These are phyloP conservation scores for Rhazya stricta DNA, from an alignment of 257 asterid genomes.

Conservation along the genomic window DNA sequence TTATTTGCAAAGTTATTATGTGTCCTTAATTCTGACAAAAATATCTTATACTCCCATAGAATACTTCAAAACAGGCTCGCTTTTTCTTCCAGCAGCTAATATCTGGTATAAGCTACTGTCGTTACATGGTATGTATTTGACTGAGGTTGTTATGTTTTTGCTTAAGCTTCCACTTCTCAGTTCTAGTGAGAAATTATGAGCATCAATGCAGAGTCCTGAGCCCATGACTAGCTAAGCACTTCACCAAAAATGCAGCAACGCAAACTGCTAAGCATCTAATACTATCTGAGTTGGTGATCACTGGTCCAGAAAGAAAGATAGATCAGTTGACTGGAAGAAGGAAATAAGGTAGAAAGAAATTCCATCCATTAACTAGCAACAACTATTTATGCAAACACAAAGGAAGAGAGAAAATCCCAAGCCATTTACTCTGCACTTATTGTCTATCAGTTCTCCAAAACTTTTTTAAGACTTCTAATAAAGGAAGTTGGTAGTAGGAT, in stretches of 20 bases:
- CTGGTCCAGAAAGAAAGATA: constrained; percentile 31
- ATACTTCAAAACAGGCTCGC: no score
- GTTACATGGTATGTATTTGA: no score
- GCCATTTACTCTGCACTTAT: not conserved
- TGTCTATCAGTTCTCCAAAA: not conserved
- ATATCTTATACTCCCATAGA: no score
- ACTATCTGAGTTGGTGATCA: constrained; percentile 42
- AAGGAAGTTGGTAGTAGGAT: not conserved
- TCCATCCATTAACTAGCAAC: not conserved
- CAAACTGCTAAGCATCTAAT: constrained; percentile 54
- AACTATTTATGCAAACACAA: not conserved
- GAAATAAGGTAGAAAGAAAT: not conserved
- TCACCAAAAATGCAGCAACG: constrained; percentile 47
- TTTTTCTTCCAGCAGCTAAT: no score
- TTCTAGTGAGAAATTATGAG: not conserved
- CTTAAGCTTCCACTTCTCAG: no score
- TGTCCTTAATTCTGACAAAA: no score
- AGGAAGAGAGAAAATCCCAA: not conserved
- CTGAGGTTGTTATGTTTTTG: no score
- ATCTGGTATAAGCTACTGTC: no score
- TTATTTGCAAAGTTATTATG: no score
- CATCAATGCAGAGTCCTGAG: constrained; percentile 11
- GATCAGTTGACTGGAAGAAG: not conserved
- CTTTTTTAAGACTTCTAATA: not conserved
- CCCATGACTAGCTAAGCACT: constrained; percentile 38